Evolutionary conservation across 352 stramenopile species (phyloP), one percentile per base, ranked within the genome.

Genomic region (Phytophthora brassicae): DNA sequence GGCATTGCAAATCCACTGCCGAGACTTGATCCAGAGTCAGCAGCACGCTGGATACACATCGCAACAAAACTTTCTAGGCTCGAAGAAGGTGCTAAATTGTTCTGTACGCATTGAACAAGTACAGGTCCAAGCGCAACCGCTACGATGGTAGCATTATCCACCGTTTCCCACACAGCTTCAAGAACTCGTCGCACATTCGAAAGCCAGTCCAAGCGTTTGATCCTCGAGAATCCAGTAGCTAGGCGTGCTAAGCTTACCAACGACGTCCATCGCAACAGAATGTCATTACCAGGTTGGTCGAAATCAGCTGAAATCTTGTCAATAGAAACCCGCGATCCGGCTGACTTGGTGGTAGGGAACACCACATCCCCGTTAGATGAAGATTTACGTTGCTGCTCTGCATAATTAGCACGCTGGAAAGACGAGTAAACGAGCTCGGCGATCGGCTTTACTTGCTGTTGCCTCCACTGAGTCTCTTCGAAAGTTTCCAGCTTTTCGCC

Each of bases 121-220:
- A 82, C 54, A 7, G 77, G 67, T 6, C 69, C 74, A 24, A 84
- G 51, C 0, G 62, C 77, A 4, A 86, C 39, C 17, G 68, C 72
- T 24, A 62, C 44, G 14, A 83, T 38, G 20, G 20, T 53, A 23
- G 9, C 42, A n/a, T 33, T 63, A n/a, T 36, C 17, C 26, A 19
- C 45, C 13, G 45, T 8, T 70, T 56, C 28, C 76, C 71, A 82
- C 28, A 80, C 14, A 20, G 46, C 42, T 12, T 20, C 35, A 43
- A 90, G 56, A 38, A 84, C 12, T 16, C n/a, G 29, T 39, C 49
- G 74, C 19, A 87, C 9, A 42, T 79, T 79, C 14, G 41, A 29
- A 9, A 89, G 72, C 80, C 80, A 89, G 19, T 71, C 50, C 45
- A 76, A 24, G 6, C 63, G 49, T 31, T 64, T 59, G 36, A 83